Conservation (phyloP, 768 basidiomycete genomes). For the Paxillus involutus region DNA sequence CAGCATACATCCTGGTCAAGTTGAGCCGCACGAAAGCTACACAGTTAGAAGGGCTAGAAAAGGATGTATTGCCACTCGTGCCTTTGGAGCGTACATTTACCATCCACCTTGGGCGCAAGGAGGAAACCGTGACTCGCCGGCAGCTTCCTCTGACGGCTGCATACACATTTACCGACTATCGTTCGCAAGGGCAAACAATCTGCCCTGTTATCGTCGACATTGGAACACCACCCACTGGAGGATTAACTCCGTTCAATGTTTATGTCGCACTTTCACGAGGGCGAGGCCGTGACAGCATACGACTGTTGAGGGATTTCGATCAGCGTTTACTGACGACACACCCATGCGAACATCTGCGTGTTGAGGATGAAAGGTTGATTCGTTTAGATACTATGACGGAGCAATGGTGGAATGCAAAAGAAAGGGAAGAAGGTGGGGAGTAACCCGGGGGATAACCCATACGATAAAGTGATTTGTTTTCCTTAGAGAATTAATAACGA, state of each 20-base stretch:
- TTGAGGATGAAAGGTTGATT: too few species aligned
- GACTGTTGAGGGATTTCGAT: too few species aligned
- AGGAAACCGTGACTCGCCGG: not conserved
- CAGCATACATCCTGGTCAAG: slow-evolving; percentile 29
- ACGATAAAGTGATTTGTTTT: too few species aligned
- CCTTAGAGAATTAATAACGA: too few species aligned
- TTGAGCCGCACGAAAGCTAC: not conserved
- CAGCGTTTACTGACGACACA: too few species aligned
- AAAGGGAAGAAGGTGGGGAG: too few species aligned
- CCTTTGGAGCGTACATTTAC: slow-evolving; percentile 28
- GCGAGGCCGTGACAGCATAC: slow-evolving; percentile 6
- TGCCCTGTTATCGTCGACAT: slow-evolving; percentile 28
- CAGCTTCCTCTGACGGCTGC: slow-evolving; percentile 32
- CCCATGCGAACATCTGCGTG: too few species aligned
- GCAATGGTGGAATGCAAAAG: too few species aligned
- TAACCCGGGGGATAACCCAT: too few species aligned
- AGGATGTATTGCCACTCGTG: not conserved
- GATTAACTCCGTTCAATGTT: slow-evolving; percentile 34
- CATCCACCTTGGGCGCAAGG: slow-evolving; percentile 27
- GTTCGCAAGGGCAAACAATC: slow-evolving; percentile 39
- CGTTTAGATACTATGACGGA: too few species aligned
- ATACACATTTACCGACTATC: slow-evolving; percentile 44
- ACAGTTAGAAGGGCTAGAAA: not conserved
- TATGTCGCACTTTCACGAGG: slow-evolving; percentile 37
- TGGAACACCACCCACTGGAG: slow-evolving; percentile 30